Conservation (phyloP, 257 asterid genomes). For the Solanum appendiculatum region DNA sequence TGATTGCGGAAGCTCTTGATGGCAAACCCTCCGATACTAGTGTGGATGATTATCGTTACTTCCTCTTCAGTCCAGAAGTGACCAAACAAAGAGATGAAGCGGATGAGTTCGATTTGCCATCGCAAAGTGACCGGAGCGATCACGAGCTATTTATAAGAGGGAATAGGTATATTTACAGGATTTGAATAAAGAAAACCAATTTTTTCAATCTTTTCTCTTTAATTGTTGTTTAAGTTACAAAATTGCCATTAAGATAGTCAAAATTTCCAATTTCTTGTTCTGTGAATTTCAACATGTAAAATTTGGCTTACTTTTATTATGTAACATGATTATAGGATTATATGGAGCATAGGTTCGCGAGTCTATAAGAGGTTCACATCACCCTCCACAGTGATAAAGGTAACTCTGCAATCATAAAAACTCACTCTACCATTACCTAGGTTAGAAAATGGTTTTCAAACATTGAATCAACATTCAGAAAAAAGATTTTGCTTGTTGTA, state of each 20-base stretch:
- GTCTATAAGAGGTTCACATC: constrained; percentile 72
- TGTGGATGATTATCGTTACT: constrained; percentile 42
- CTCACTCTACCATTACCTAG: not conserved
- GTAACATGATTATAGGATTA: constrained; percentile 46
- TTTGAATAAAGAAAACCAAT: not conserved
- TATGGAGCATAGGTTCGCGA: constrained; percentile 85
- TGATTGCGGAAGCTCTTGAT: constrained; percentile 64
- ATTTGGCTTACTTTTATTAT: constrained; percentile 7
- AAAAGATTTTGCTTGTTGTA: not conserved
- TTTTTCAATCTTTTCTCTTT: not conserved
- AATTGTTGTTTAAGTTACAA: not conserved
- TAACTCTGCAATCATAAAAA: constrained; percentile 8
- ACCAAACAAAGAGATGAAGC: constrained; percentile 45
- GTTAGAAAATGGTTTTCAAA: not conserved
- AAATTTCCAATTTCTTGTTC: not conserved
- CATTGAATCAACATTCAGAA: not conserved
- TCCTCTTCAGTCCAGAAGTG: constrained; percentile 55
- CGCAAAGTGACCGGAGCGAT: constrained; percentile 42
- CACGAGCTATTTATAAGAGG: constrained; percentile 82
- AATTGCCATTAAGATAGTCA: not conserved
- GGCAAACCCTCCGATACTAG: constrained; percentile 27
- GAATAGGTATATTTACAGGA: constrained; percentile 6
- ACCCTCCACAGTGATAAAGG: constrained; percentile 78
- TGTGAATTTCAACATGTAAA: not conserved
- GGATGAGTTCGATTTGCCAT: constrained; percentile 22